Conservation (phyloP, 2,329 filamentous ascomycete genomes). For the Dactylellina sp. region DNA sequence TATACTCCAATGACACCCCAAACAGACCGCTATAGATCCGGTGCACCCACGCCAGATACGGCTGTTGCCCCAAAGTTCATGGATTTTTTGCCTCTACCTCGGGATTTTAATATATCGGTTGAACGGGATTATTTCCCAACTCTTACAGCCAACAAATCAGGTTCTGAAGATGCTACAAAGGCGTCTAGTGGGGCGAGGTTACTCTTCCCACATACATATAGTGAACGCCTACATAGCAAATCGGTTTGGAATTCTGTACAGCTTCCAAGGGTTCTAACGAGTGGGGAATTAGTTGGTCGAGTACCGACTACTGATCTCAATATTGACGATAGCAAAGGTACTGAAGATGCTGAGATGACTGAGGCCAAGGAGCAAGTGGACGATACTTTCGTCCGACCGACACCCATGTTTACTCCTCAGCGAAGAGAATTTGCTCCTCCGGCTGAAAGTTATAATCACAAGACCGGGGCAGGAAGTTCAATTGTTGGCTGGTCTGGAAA, state of each 20-base stretch:
- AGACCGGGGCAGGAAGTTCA: slow-evolving; percentile 37
- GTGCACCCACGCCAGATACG: slow-evolving; percentile 94
- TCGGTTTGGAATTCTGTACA: slow-evolving; percentile 42
- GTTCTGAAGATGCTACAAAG: neutral
- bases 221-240: slow-evolving; percentile 18
- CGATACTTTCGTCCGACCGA: slow-evolving; percentile 20
- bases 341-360: slow-evolving; percentile 62
- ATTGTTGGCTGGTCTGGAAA: slow-evolving; percentile 51
- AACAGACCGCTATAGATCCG: slow-evolving; percentile 71
- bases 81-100: slow-evolving; percentile 37
- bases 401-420: neutral
- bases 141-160: neutral
- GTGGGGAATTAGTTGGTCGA: slow-evolving; percentile 32
- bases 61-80: slow-evolving; percentile 65
- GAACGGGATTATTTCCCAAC: slow-evolving; percentile 43
- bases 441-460: slow-evolving; percentile 10
- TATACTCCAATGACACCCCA: slow-evolving; percentile 49
- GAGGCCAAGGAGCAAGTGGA: slow-evolving; percentile 52
- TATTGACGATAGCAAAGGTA: slow-evolving; percentile 59
- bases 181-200: slow-evolving; percentile 4
- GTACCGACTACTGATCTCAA: slow-evolving; percentile 17
- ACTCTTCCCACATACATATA: slow-evolving; percentile 47
- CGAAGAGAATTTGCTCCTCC: neutral
- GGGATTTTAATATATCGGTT: slow-evolving; percentile 33
- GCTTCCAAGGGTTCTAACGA: slow-evolving; percentile 39